Conservation (phyloP, 148 eudicot genomes). For the Pharnaceum exiguum region DNA sequence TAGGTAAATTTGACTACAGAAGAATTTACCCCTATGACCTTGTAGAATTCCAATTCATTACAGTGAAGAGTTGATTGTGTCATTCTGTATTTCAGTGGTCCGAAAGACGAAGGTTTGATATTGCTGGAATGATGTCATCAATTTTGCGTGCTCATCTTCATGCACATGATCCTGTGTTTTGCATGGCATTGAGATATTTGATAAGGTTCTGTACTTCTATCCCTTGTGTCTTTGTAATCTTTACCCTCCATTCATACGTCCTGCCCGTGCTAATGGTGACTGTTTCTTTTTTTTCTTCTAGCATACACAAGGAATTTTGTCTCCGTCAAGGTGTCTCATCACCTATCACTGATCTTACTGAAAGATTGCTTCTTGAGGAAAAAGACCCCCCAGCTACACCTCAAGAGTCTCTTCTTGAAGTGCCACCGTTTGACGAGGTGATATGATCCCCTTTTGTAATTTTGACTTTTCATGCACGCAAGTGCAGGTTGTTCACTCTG, state of each 20-base stretch:
- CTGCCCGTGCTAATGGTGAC: neutral
- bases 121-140: constrained; percentile 82
- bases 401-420: constrained; percentile 65
- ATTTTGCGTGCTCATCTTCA: constrained; percentile 77
- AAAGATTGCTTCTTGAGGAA: constrained; percentile 92
- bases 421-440: constrained; percentile 94
- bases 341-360: constrained; percentile 87
- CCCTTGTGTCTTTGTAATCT: neutral
- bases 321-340: constrained; percentile 80
- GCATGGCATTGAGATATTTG: constrained; percentile 85
- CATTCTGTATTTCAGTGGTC: constrained; percentile 76
- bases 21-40: no score
- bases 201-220: constrained; percentile 47
- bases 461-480: neutral
- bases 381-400: constrained; percentile 80
- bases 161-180: constrained; percentile 82
- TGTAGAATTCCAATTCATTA: neutral
- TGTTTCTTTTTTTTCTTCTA: constrained; percentile 4
- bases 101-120: constrained; percentile 69
- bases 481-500: no score
- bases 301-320: constrained; percentile 92
- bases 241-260: neutral
- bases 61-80: neutral
- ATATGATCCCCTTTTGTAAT: constrained; percentile 11
- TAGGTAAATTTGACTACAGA: no score